phyloP scores from a whole-genome alignment of 2,329 filamentous ascomycete species.

The Diaporthe eres region DNA sequence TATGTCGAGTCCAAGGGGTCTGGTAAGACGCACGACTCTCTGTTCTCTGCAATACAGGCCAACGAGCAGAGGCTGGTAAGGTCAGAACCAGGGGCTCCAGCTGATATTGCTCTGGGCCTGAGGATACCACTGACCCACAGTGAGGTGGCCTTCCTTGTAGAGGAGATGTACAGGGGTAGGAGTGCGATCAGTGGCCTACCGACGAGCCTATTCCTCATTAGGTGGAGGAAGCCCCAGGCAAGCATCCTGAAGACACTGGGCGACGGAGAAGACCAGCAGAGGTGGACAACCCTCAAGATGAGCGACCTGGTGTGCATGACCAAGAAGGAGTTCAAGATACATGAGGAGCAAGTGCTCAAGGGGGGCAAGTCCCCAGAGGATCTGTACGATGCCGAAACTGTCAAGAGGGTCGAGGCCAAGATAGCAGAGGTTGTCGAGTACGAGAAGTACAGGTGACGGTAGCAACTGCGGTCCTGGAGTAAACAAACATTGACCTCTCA shows the following conservation, averaged over 20 bases:
- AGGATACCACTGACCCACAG: conserved; percentile 83
- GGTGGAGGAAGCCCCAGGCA: conserved; percentile 79
- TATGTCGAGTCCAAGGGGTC: conserved; percentile 85
- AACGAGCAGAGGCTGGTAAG: conserved; percentile 83
- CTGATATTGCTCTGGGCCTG: conserved; percentile 75
- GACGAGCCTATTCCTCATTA: conserved; percentile 82
- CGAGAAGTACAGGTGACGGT: conserved; percentile 64
- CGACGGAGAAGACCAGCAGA: conserved; percentile 79
- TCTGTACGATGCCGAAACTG: conserved; percentile 78
- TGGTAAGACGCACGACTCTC: conserved; percentile 92
- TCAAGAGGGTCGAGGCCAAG: conserved; percentile 77
- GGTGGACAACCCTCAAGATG: conserved; percentile 77
- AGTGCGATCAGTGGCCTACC: conserved; percentile 87
- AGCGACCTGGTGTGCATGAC: conserved; percentile 90
- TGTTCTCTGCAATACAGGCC: conserved; percentile 81
- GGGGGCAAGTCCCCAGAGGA: conserved; percentile 77
- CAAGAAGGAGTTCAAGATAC: conserved; percentile 85
- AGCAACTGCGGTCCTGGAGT: not conserved
- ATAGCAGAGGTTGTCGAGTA: conserved; percentile 76
- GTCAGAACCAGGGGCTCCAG: conserved; percentile 59
- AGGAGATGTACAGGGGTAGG: conserved; percentile 88
- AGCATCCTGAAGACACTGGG: conserved; percentile 74
- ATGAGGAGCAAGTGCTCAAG: conserved; percentile 85
- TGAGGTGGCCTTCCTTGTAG: conserved; percentile 89
- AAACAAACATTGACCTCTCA: not conserved